Percentiles rank a stretch among this genome's conserved stretches.
phyloP scores from a whole-genome alignment of 1,284 basidiomycete genomes.

The Sporisorium graminicola region DNA sequence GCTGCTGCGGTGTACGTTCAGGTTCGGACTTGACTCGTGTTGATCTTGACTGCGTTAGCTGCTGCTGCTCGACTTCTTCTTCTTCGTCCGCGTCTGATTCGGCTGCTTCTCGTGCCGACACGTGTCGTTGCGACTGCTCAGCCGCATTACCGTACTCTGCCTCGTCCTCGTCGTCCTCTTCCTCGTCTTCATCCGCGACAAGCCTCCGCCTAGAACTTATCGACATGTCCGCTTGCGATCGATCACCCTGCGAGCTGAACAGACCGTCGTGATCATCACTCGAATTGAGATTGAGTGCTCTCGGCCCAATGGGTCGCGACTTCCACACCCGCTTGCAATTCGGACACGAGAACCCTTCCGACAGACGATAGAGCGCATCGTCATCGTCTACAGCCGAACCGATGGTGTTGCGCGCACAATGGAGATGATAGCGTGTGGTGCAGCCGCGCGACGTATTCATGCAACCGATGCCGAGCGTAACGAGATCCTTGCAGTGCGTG shows the following conservation, averaged over 20 bases:
- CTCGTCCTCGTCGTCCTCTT: conserved; percentile 33
- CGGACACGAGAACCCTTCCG: conserved; percentile 28
- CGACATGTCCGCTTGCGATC: conserved; percentile 4
- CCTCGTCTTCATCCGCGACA: conserved; percentile 66
- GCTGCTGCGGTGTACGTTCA: not conserved
- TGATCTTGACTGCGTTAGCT: not conserved
- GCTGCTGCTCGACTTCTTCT: conserved; percentile 7
- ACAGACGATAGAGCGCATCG: conserved; percentile 17
- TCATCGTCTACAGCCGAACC: conserved; percentile 23
- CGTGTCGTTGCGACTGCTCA: not conserved
- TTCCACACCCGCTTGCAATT: conserved; percentile 27
- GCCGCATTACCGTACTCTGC: not conserved
- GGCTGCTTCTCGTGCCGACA: not conserved
- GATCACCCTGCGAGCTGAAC: conserved; percentile 17
- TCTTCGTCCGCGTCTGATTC: conserved; percentile 7
- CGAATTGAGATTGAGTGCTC: conserved; percentile 15
- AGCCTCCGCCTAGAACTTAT: conserved; percentile 13
- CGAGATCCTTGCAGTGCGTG: conserved; percentile 79
- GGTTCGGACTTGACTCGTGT: conserved; percentile 29
- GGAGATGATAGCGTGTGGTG: conserved; percentile 27
- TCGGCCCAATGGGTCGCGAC: conserved; percentile 42
- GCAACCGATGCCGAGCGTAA: conserved; percentile 53
- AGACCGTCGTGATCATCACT: conserved; percentile 1
- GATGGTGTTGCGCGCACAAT: conserved; percentile 40
- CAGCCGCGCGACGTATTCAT: conserved; percentile 16